A percentile compares a stretch with the other conserved stretches of the same genome.
Evolutionary conservation across 306 rosid genomes (phyloP).

Genomic region (Fragaria iinumae): DNA sequence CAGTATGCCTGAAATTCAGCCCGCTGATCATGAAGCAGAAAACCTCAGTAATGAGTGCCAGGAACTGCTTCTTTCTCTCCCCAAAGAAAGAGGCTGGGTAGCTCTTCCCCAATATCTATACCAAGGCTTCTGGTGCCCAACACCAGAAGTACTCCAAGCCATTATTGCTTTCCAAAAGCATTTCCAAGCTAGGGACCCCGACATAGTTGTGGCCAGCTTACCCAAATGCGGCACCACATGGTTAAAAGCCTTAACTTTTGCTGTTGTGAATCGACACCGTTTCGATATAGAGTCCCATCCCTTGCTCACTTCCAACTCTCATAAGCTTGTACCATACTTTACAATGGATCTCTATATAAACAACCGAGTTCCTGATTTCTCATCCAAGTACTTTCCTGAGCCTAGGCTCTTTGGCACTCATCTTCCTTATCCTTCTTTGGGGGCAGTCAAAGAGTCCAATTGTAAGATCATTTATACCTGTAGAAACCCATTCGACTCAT

Average conservation of each 20-base stretch:
- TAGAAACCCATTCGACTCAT: constrained; percentile 55
- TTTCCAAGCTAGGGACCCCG: constrained; percentile 48
- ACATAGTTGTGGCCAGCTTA: constrained; percentile 41
- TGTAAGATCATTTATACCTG: constrained; percentile 41
- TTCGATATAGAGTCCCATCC: constrained; percentile 36
- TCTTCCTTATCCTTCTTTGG: constrained; percentile 39
- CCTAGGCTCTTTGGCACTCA: constrained; percentile 59
- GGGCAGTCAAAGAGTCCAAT: constrained; percentile 31
- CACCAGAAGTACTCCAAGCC: neutral
- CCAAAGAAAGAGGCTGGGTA: constrained; percentile 53
- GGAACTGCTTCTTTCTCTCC: constrained; percentile 43
- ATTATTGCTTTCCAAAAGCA: constrained; percentile 48
- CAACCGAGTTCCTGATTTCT: constrained; percentile 16
- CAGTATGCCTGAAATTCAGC: no score
- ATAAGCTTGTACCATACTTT: constrained; percentile 50
- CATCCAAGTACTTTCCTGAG: constrained; percentile 19
- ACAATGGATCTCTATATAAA: constrained; percentile 19
- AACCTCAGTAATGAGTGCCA: constrained; percentile 27
- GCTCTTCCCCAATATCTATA: constrained; percentile 34
- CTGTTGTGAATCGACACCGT: constrained; percentile 33
- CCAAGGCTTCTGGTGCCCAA: constrained; percentile 27
- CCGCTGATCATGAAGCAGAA: neutral
- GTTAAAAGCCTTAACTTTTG: constrained; percentile 54
- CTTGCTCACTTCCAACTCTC: constrained; percentile 48
- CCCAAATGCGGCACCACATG: constrained; percentile 73